Conservation (phyloP, 2,329 filamentous ascomycete genomes). For the Alternaria angustiovoidea region DNA sequence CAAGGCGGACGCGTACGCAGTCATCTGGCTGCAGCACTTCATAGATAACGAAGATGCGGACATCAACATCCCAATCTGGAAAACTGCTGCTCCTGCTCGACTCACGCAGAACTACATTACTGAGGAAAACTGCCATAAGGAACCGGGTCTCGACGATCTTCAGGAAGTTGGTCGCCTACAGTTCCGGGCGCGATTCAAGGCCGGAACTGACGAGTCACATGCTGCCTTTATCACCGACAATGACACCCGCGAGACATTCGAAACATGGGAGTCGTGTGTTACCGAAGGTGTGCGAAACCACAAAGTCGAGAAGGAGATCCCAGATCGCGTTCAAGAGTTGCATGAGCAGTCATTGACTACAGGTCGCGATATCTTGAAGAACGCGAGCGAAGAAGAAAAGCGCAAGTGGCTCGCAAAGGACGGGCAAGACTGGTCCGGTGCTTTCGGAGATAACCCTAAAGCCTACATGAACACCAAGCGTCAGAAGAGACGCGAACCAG, state of each 20-base stretch:
- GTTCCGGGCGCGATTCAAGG: constrained; percentile 84
- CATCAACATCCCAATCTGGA: constrained; percentile 92
- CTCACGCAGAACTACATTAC: constrained; percentile 94
- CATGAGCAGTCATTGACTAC: constrained; percentile 83
- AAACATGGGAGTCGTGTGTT: constrained; percentile 91
- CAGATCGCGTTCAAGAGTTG: constrained; percentile 73
- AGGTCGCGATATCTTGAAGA: constrained; percentile 80
- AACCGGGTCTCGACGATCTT: constrained; percentile 78
- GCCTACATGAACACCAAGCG: constrained; percentile 63
- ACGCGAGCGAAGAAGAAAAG: constrained; percentile 75
- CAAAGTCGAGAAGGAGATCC: constrained; percentile 76
- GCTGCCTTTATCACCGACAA: constrained; percentile 85
- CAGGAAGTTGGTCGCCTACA: constrained; percentile 81
- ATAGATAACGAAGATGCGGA: constrained; percentile 78
- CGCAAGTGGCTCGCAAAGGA: constrained; percentile 79
- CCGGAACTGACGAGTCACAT: constrained; percentile 88
- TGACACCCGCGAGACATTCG: constrained; percentile 88
- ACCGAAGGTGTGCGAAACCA: constrained; percentile 82
- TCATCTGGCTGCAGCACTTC: constrained; percentile 86
- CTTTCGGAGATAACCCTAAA: constrained; percentile 80
- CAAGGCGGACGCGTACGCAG: constrained; percentile 75
- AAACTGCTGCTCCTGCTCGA: constrained; percentile 75
- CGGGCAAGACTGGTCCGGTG: constrained; percentile 85
- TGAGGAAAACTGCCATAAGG: constrained; percentile 71
- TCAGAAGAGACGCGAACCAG: constrained; percentile 65